phyloP scores from a whole-genome alignment of 2,329 filamentous ascomycete genomes.

The Aspergillus sp. region DNA sequence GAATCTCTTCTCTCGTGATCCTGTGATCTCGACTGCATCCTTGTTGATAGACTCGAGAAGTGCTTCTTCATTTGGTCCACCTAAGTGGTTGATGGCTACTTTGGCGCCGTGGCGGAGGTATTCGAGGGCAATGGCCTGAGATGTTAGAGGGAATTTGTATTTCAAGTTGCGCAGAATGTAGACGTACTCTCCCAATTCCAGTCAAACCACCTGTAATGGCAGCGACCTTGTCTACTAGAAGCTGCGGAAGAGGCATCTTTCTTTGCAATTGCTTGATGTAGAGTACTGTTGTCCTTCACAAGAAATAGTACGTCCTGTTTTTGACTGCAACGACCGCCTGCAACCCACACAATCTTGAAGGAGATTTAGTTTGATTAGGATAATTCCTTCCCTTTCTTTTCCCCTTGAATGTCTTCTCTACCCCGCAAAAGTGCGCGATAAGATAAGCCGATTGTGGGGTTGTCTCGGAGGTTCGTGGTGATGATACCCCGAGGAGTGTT shows the following conservation, averaged over 20 bases:
- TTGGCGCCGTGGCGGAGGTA: constrained; percentile 71
- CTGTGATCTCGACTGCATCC: constrained; percentile 22
- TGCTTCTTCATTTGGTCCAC: constrained; percentile 28
- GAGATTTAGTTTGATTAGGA: too few species aligned
- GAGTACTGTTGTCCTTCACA: too few species aligned
- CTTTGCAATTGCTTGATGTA: too few species aligned
- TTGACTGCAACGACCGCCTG: too few species aligned
- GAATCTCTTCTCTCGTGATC: constrained; percentile 36
- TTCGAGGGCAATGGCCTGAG: constrained; percentile 65
- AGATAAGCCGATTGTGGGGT: constrained; percentile 15
- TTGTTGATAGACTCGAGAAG: constrained; percentile 24
- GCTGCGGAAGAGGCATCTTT: constrained; percentile 31
- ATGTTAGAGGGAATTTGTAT: background rate
- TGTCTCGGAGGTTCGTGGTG: constrained; percentile 21
- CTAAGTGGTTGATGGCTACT: constrained; percentile 76
- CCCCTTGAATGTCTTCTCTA: background rate
- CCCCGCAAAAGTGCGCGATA: constrained; percentile 10
- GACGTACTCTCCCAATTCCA: constrained; percentile 62
- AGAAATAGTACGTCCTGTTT: too few species aligned
- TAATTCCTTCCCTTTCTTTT: background rate
- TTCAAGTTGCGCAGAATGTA: too few species aligned
- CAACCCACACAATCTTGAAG: too few species aligned
- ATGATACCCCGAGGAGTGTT: constrained; percentile 22
- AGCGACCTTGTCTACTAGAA: constrained; percentile 69
- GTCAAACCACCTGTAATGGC: constrained; percentile 83